Percentiles rank a stretch among this genome's conserved stretches.
phyloP scores from a whole-genome alignment of 192 early-diverging fungal species.

The Coemansia reversa region DNA sequence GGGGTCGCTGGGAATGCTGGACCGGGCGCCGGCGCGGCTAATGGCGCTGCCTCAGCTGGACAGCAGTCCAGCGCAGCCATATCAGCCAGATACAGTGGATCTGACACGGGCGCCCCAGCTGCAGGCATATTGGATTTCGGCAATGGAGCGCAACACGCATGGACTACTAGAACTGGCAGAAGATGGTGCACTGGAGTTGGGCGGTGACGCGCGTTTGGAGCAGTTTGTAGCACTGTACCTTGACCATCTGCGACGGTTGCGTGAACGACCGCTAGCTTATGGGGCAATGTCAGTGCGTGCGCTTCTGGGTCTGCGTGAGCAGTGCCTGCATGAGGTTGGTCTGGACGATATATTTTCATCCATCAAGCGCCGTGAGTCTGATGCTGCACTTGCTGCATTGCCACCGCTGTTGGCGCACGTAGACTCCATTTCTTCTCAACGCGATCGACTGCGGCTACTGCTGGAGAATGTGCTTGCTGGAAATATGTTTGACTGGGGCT shows the following conservation, averaged over 20 bases:
- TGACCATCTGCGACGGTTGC: constrained; percentile 61
- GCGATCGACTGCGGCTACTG: constrained; percentile 45
- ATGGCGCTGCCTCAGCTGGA: constrained; percentile 63
- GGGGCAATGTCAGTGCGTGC: constrained; percentile 70
- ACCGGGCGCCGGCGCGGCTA: constrained; percentile 57
- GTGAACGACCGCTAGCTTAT: constrained; percentile 70
- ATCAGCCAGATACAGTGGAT: constrained; percentile 71
- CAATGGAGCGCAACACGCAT: constrained; percentile 65
- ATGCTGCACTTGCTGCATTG: constrained; percentile 59
- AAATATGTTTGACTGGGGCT: constrained; percentile 88
- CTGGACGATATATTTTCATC: constrained; percentile 72
- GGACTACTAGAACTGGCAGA: constrained; percentile 64
- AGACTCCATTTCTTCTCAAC: constrained; percentile 46
- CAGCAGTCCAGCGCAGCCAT: constrained; percentile 33
- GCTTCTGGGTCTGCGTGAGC: constrained; percentile 73
- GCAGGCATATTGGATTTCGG: constrained; percentile 75
- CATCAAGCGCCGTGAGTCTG: constrained; percentile 70
- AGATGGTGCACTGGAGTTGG: constrained; percentile 29
- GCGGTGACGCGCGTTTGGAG: constrained; percentile 11
- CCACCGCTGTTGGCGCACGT: constrained; percentile 46
- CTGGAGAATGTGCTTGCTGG: constrained; percentile 73
- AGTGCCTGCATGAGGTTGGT: constrained; percentile 79
- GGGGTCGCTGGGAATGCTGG: constrained; percentile 67
- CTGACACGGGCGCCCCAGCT: constrained; percentile 55
- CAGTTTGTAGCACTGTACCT: constrained; percentile 67